Evolutionary conservation across 2,329 filamentous ascomycete genomes (phyloP), one percentile per base, ranked within the genome.

Genomic region (Fusarium chaquense): DNA sequence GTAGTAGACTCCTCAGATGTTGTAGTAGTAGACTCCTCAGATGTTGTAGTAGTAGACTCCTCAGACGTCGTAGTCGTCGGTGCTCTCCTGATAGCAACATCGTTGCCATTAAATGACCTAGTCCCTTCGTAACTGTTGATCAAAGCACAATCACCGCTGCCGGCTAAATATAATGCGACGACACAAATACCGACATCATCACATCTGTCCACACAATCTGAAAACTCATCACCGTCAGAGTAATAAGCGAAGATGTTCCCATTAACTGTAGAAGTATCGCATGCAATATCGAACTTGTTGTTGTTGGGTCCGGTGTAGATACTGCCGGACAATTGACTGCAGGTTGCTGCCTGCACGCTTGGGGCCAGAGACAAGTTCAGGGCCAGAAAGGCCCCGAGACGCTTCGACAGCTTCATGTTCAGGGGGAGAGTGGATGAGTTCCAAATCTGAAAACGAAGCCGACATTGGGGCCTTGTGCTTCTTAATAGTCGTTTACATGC

Each of bases 161-260:
- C 20, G 0, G 0, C 1, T 1, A 50, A 4, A 18, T 6, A 50
- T 5, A 50, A 36, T 4, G 46, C 46, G n/a, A 4, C 16, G 10
- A 15, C 9, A 33, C 46, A 50, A 15, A 1, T n/a, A 3, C 6
- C 16, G 7, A 5, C 16, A 15, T 0, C 3, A 36, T 36, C 46
- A 16, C 46, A 50, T 35, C 32, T 50, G 4, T 36, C 22, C 22
- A 26, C 46, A n/a, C 46, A 50, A n/a, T 50, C 46, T n/a, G n/a
- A 16, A 11, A 36, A 50, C 11, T n/a, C 11, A 26, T 50, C 46
- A 7, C 32, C 46, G 1, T 7, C 0, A 15, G 46, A 50, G 15
- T 36, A 50, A n/a, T 50, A 50, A 8, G 46, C 46, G 13, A 26
- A 15, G 11, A 50, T 50, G 5, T 15, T 1, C 4, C 46, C 46